phyloP scores from a whole-genome alignment of 2,329 filamentous ascomycete genomes.

The Colletotrichum graminicola region DNA sequence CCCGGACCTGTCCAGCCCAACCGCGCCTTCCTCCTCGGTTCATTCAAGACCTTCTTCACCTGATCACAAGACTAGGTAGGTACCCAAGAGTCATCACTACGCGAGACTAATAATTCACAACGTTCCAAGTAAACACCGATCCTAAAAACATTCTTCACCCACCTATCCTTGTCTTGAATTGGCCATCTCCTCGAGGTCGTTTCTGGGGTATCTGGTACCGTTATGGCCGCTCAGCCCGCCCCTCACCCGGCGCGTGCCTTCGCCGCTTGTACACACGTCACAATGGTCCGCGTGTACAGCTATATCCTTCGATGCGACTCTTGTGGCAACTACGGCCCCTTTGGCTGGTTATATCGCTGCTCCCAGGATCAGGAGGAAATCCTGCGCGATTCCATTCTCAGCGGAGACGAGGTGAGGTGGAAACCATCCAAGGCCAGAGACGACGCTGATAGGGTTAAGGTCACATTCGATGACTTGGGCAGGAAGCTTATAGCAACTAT shows the following conservation, averaged over 20 bases:
- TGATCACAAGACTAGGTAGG: not conserved
- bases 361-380: constrained; percentile 69
- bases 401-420: constrained; percentile 48
- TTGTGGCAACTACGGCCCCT: constrained; percentile 67
- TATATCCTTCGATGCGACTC: constrained; percentile 64
- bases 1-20: not conserved
- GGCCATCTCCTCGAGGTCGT: constrained; percentile 15
- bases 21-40: constrained; percentile 15
- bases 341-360: constrained; percentile 82
- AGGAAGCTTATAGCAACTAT: constrained; percentile 49
- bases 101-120: not conserved
- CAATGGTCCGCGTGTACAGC: constrained; percentile 75
- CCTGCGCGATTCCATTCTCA: constrained; percentile 49
- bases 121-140: not conserved
- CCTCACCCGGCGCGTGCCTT: constrained; percentile 12
- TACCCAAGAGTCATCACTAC: not conserved
- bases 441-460: constrained; percentile 44
- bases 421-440: constrained; percentile 36
- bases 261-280: constrained; percentile 72
- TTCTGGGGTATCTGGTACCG: constrained; percentile 12
- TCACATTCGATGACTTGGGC: constrained; percentile 53
- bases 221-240: constrained; percentile 22
- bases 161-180: not conserved
- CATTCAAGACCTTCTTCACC: not conserved
- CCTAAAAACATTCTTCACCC: not conserved